phyloP scores from a whole-genome alignment of 371 early-diverging fungal genomes.

The Mucor racemosus region DNA sequence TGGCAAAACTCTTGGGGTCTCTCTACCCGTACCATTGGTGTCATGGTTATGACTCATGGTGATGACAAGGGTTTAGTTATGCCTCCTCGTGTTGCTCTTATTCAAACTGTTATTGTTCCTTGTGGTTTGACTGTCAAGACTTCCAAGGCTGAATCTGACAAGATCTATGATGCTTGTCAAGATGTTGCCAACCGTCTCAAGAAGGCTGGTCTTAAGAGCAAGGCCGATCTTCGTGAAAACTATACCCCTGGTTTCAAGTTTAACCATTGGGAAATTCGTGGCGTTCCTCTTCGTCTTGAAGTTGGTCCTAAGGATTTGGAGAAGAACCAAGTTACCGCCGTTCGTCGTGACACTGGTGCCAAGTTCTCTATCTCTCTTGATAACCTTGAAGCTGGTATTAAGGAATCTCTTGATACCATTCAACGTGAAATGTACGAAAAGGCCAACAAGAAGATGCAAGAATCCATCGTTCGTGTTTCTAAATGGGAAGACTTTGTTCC shows the following conservation, averaged over 20 bases:
- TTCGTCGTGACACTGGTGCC: constrained; percentile 88
- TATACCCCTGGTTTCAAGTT: constrained; percentile 99
- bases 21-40: constrained; percentile 99
- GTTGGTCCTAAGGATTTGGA: constrained; percentile 97
- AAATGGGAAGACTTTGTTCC: constrained; percentile 95
- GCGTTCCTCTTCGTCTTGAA: constrained; percentile 98
- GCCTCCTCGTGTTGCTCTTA: constrained; percentile 95
- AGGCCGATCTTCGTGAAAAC: constrained; percentile 91
- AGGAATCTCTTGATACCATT: constrained; percentile 80
- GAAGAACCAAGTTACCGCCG: constrained; percentile 80
- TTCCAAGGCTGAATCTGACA: constrained; percentile 69
- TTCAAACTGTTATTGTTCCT: constrained; percentile 96
- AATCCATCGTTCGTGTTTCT: constrained; percentile 75
- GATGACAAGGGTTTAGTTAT: constrained; percentile 99
- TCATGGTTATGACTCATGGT: constrained; percentile 99
- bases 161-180: constrained; percentile 71
- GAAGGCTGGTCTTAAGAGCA: constrained; percentile 84
- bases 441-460: constrained; percentile 86
- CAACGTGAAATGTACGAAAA: constrained; percentile 93
- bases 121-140: constrained; percentile 95
- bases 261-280: constrained; percentile 99
- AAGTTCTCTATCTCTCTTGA: constrained; percentile 72
- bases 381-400: constrained; percentile 64
- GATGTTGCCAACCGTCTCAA: constrained; percentile 75
- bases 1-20: constrained; percentile 99